Evolutionary conservation across 148 eudicot genomes (phyloP), one percentile per base, ranked within the genome.

Genomic region (Beta vulgaris): DNA sequence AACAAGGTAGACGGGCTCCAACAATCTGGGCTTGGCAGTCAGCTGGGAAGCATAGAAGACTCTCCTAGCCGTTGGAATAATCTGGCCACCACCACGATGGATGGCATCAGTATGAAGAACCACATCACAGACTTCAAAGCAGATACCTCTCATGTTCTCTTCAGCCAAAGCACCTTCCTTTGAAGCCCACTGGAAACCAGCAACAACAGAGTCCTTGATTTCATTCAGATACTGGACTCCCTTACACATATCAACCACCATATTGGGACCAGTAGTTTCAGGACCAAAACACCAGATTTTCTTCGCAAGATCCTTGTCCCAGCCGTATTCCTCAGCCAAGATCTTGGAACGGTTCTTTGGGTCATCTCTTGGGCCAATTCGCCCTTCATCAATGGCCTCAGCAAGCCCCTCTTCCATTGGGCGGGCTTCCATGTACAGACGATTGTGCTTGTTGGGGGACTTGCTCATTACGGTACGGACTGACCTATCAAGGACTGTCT

Each of bases 281-380:
- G 76, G 76, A 32, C 76, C 76, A 44, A 76, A 67, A 66, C 72
- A 67, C 72, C 78, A 66, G 78, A 66, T 76, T 28, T 67, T 76
- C 78, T 76, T 76, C 5, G 78, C 78, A 39, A 76, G 78, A 76
- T 76, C 78, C 73, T 76, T 76, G 65, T 76, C 78, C 78, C 78
- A 76, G 4, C 78, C 78, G 7, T 53, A 76, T 9, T 67, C 72
- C 53, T 76, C 72, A 6, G 78, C 72, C 15, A 76, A 39, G 78
- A 76, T 67, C 55, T 76, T 67, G 31, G 78, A 76, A 32, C 76
- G 65, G 35, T 29, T 42, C 76, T 73, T 73, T 0, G 76, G 76
- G 58, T 73, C 76, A 32, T 73, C 76, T 39, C 76, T 73, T 31
- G 76, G 76, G 51, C 76, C 76, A 12, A 73, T 73, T 64, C 68